Evolutionary conservation across 106 monocot species (phyloP).

Genomic region (Dendrobium huoshanense): DNA sequence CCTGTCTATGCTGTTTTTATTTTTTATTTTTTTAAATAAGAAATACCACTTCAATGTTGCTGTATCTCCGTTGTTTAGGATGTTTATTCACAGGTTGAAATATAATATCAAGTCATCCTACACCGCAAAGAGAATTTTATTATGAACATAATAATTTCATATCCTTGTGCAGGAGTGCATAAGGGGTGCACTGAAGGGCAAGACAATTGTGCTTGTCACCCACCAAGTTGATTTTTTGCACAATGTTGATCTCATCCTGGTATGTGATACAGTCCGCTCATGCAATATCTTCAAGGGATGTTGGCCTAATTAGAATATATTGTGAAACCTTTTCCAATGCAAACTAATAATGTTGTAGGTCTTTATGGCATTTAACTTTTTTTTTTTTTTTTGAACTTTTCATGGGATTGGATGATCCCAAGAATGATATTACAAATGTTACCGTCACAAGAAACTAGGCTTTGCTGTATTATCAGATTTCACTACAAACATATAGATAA

Average conservation of each 20-base stretch:
- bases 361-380: background rate
- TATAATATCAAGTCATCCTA: background rate
- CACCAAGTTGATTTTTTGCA: constrained; percentile 97
- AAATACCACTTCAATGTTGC: background rate
- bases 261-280: constrained; percentile 13
- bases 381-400: background rate
- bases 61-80: background rate
- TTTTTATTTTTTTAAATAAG: background rate
- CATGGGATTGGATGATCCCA: background rate
- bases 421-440: background rate
- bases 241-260: constrained; percentile 77
- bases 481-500: background rate
- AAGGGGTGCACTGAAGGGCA: constrained; percentile 62
- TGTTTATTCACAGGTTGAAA: background rate
- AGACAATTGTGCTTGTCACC: constrained; percentile 89
- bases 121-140: background rate
- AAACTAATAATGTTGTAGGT: background rate
- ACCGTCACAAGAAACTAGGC: background rate
- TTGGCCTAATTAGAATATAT: background rate
- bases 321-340: background rate
- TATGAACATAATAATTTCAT: background rate
- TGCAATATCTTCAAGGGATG: background rate
- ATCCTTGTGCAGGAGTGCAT: constrained; percentile 57
- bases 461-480: background rate
- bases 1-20: background rate